Evolutionary conservation across 2,329 filamentous ascomycete species (phyloP), one percentile per base, ranked within the genome.

Genomic region (Zasmidium angulare): DNA sequence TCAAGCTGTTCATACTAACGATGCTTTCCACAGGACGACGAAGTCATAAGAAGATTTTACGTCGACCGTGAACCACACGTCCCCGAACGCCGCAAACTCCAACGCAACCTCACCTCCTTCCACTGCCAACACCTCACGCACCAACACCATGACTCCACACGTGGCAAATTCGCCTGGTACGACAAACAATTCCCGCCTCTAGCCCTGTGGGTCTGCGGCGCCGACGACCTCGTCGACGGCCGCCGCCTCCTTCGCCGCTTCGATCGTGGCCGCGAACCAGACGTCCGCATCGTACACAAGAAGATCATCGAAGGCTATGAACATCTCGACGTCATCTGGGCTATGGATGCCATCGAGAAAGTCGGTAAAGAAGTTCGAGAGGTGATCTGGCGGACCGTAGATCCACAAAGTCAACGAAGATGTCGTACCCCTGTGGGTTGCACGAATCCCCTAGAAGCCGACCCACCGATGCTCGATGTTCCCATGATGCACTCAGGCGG

Each of bases 321-420:
- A 77, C 93, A 98, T 75, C 82, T 98, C 3, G 93, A 97, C 76
- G 91, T 97, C 1, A 86, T 98, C 40, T 97, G 93, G 93, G 92
- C 93, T 0, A 91, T 97, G 81, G 92, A 97, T 70, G 86, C 87
- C 0, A 85, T 92, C 17, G 87, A 93, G 50, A 85, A 93, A 72
- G 90, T 97, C 0, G 95, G 93, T 3, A 82, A 79, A 58, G 93
- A 96, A 76, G 79, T 97, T 0, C 83, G 86, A 26, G 88, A 93
- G 68, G 88, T 96, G 14, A 75, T 97, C 12, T 97, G 93, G 93
- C 87, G 87, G 74, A 96, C 91, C 1, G 80, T 82, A 56, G 74
- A 80, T 2, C 74, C 77, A 20, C 77, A 79, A 79, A 86, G 77
- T 36, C 85, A 85, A 54, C 78, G 79, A 11, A 56, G 76, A 21